Evolutionary conservation across 2,329 filamentous ascomycete genomes (phyloP).

Genomic region (Hypoxylon sp.): DNA sequence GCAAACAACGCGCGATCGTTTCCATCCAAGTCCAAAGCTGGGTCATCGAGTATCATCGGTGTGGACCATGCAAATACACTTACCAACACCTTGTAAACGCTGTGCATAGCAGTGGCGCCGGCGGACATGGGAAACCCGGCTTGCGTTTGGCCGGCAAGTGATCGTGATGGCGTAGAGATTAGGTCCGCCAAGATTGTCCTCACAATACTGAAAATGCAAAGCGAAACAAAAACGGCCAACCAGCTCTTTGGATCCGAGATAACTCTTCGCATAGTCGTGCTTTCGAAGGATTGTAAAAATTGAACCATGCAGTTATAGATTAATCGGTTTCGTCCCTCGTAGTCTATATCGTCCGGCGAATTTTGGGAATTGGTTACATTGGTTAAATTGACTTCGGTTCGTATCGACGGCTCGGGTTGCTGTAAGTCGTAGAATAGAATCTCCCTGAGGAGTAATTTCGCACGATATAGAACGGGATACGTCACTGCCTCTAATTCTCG

Average conservation of each 20-base stretch:
- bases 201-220: conserved; percentile 72
- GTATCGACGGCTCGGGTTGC: conserved; percentile 63
- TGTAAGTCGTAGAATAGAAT: conserved; percentile 68
- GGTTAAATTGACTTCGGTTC: conserved; percentile 55
- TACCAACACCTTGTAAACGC: conserved; percentile 67
- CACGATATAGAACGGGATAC: conserved; percentile 67
- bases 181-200: conserved; percentile 67
- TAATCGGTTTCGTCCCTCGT: conserved; percentile 63
- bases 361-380: conserved; percentile 54
- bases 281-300: conserved; percentile 69
- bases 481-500: conserved; percentile 64
- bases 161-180: conserved; percentile 54
- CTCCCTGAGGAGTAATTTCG: conserved; percentile 70
- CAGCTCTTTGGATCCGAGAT: conserved; percentile 61
- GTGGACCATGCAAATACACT: conserved; percentile 63
- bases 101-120: conserved; percentile 59
- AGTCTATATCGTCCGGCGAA: conserved; percentile 61
- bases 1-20: conserved; percentile 63
- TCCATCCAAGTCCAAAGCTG: conserved; percentile 59
- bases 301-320: conserved; percentile 66
- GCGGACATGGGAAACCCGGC: conserved; percentile 47
- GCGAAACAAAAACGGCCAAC: conserved; percentile 67
- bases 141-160: conserved; percentile 47
- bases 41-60: conserved; percentile 62
- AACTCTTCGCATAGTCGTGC: conserved; percentile 58